Percentiles rank a stretch among this genome's conserved stretches.
Conservation (phyloP, 768 basidiomycete species). For the Psilocybe cubensis region DNA sequence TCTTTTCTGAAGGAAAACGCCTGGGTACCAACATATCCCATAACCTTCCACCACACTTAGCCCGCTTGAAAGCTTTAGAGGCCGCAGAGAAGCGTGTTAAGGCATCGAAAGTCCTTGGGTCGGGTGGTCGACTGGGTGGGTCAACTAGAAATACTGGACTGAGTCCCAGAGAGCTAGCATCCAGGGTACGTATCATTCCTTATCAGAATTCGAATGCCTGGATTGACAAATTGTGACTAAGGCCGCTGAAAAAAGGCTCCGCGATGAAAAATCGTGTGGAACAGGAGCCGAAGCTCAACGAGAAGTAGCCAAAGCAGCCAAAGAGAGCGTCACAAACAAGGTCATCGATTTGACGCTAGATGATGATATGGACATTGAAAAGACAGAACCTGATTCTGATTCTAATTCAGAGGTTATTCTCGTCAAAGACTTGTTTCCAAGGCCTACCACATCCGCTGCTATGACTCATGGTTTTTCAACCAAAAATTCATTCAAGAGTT, state of each 20-base stretch:
- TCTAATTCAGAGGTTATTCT: slow-evolving; percentile 41
- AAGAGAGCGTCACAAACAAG: slow-evolving; percentile 62
- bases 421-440: slow-evolving; percentile 25
- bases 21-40: slow-evolving; percentile 73
- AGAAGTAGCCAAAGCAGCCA: slow-evolving; percentile 72
- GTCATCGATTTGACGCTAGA: slow-evolving; percentile 63
- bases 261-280: slow-evolving; percentile 78
- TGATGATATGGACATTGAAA: slow-evolving; percentile 21
- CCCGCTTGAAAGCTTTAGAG: slow-evolving; percentile 68
- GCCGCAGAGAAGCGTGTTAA: slow-evolving; percentile 78
- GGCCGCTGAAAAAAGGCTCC: slow-evolving; percentile 84
- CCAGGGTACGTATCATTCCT: slow-evolving; percentile 45
- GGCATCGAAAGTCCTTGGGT: slow-evolving; percentile 45
- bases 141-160: slow-evolving; percentile 40
- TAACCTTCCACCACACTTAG: slow-evolving; percentile 66
- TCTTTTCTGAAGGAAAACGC: slow-evolving; percentile 73
- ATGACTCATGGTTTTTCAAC: slow-evolving; percentile 26
- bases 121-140: slow-evolving; percentile 65
- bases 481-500: not conserved
- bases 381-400: slow-evolving; percentile 31
- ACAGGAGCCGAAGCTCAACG: slow-evolving; percentile 57
- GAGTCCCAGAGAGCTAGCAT: slow-evolving; percentile 74
- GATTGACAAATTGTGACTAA: slow-evolving; percentile 31
- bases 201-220: not conserved
- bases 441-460: not conserved